Base-by-base conservation (phyloP, 2,329 filamentous ascomycete genomes). In the Emmonsia crescens region DNA sequence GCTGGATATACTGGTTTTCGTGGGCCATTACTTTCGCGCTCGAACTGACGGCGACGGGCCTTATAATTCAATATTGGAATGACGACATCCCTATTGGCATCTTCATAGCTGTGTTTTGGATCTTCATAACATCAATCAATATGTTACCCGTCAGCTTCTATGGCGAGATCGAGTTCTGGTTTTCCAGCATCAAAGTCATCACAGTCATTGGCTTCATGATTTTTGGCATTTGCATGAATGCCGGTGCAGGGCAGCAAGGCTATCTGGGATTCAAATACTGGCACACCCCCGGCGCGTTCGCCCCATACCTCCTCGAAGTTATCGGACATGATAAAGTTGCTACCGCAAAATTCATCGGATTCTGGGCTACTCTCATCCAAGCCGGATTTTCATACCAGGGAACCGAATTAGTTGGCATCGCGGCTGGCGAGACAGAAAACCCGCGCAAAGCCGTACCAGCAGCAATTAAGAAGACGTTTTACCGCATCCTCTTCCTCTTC, bases 1-100 rank as follows among this genome's bases (percentile, higher is more conserved):
- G 89, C 24, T 92, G 88, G 88, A 85, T 89, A 63, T 92, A 92
- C 75, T 92, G 87, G 86, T 91, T 91, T 70, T 86, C 82, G 44
- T 92, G 86, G 87, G 80, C 85, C 21, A 84, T 87, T 62, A 90
- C 88, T 0, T 89, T 84, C 66, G 87, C 87, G 0, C 81, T 91
- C 9, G 88, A 92, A 70, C 78, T 91, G 46, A 88, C 85, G 0
- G 86, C 87, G 0, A 85, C 87, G 1, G 88, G 87, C 5, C 77
- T 91, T 56, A 88, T 91, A 61, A 88, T 91, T 64, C 85, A 90
- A 71, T 91, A 87, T 73, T 91, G 88, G 89, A 79, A 85, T 61
- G 65, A 77, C 1, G 71, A 73, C 24, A 74, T 91, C 62, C 85
- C 79, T 68, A 83, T 89, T 60, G 88, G 82, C 62, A 85, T 91